Evolutionary conservation across 805 yeast species (phyloP).

Genomic region (Ogataea degrootiae): DNA sequence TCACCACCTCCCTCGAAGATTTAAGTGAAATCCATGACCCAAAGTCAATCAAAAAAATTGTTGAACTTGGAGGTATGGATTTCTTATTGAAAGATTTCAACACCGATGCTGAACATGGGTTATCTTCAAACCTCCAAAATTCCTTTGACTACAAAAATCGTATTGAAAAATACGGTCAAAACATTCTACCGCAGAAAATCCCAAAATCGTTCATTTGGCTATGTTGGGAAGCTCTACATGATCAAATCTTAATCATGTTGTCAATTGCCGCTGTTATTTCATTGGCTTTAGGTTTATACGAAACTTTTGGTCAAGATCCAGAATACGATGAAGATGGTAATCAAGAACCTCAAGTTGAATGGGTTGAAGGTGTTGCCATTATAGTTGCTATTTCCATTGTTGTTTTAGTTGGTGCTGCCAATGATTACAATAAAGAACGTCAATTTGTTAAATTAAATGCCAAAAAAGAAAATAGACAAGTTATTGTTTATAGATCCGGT

Average conservation of each 20-base stretch:
- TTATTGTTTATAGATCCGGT: constrained; percentile 73
- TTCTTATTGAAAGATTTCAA: constrained; percentile 27
- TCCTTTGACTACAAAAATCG: constrained; percentile 35
- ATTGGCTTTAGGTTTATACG: constrained; percentile 85
- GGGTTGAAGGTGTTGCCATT: constrained; percentile 99
- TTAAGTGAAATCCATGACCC: constrained; percentile 57
- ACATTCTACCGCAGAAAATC: constrained; percentile 66
- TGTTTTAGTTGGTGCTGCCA: constrained; percentile 89
- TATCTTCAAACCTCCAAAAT: constrained; percentile 26
- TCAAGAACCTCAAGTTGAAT: constrained; percentile 78
- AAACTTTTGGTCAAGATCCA: constrained; percentile 81
- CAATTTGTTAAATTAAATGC: constrained; percentile 87
- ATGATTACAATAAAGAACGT: constrained; percentile 93
- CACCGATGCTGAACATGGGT: constrained; percentile 39
- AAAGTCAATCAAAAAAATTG: constrained; percentile 44
- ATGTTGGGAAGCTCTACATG: constrained; percentile 82
- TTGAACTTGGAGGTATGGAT: constrained; percentile 43
- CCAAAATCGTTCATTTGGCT: constrained; percentile 63
- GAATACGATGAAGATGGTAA: constrained; percentile 76
- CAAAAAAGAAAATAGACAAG: constrained; percentile 78
- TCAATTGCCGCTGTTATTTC: constrained; percentile 86
- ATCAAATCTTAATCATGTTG: constrained; percentile 80
- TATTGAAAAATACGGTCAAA: constrained; percentile 54
- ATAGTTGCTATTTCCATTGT: constrained; percentile 87
- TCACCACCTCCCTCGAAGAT: constrained; percentile 27